Base-by-base conservation (phyloP, 805 yeast species). In the Candida mattraensis region DNA sequence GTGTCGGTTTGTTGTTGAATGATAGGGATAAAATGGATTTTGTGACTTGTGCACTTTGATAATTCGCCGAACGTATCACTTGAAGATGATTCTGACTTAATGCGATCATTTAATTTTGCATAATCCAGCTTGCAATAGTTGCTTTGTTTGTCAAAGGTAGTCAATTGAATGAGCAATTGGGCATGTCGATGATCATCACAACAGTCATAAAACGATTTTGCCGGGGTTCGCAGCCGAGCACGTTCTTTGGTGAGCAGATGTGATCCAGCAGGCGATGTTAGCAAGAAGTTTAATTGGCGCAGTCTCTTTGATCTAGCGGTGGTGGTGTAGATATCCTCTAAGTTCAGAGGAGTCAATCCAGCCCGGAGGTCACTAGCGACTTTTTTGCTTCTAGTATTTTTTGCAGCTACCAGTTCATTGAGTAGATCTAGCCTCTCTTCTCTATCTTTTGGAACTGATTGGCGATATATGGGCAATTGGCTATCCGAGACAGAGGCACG, bases 1-100 rank as follows among this genome's bases (percentile, higher is more conserved):
- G 63, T 36, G 50, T 91, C 97, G 0, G 96, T 87, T 38, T 76
- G 80, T 11, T 57, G 37, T 40, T 74, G 76, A 19, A 75, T 59
- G 19, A 74, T 62, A 9, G 81, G 81, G n/a, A 76, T 63, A 47
- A 67, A 75, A 54, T 77, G 83, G 35, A 71, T 69, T 36, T 68
- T 69, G 13, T 46, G 47, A 27, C 49, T 57, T 13, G 63, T 30
- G 40, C 67, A 63, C 35, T 51, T 45, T 14, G 51, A 47, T 57
- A 70, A 19, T 5, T 34, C 47, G 5, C 26, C 16, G 26, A 35
- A 47, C 21, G 32, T 16, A 15, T 37, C 35, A 19, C 24, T 37
- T 12, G 36, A 30, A 7, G 36, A 22, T 7, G 24, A 34, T 11
- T 30, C 34, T 4, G 28, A 28, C 30, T 37, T 45, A 17, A 27